Base-by-base conservation (phyloP, 768 basidiomycete genomes). In the Xerocomellus amylosporus region DNA sequence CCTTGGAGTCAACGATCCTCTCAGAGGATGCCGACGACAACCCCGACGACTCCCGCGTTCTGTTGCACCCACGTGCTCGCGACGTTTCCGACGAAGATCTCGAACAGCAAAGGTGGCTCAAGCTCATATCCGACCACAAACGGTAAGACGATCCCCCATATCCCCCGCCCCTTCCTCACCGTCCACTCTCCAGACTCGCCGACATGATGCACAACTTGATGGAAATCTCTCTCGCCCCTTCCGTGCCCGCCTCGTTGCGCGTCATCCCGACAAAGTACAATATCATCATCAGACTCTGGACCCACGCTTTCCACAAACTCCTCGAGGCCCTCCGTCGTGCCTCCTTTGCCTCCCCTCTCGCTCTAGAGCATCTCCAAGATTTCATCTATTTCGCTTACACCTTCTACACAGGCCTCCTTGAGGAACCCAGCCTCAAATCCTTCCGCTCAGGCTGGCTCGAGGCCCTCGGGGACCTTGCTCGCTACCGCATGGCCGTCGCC, bases 401-500 rank as follows among this genome's bases (percentile, higher is more conserved):
- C 0, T 96, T 95, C 64, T 98, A 98, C 74, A 88, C 93, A 0
- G 85, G 87, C 37, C 80, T 98, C 3, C 76, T 93, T 46, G 96
- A 98, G 64, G 89, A 97, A 66, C 83, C 80, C 9, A 78, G 76
- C 1, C 79, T 98, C 42, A 72, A 69, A 2, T 69, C 74, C 8
- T 97, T 93, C 76, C 84, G 86, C 54, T 75, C 82, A 2, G 86
- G 87, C 17, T 99, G 97, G 97, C 82, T 98, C 48, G 97, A 99
- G 69, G 93, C 95, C 4, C 84, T 99, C 15, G 97, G 97, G 22
- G 97, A 99, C 71, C 80, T 99, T 30, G 93, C 97, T 0, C 80
- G 95, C 34, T 98, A 98, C 70, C 83, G 90, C 47, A 96, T 97
- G 90, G 87, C 88, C 1, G 90, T 98, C n/a, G 90, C 92, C n/a